Evolutionary conservation across 441 rosid genomes (phyloP), one percentile per base, ranked within the genome.

Genomic region (Mallotus japonicus): DNA sequence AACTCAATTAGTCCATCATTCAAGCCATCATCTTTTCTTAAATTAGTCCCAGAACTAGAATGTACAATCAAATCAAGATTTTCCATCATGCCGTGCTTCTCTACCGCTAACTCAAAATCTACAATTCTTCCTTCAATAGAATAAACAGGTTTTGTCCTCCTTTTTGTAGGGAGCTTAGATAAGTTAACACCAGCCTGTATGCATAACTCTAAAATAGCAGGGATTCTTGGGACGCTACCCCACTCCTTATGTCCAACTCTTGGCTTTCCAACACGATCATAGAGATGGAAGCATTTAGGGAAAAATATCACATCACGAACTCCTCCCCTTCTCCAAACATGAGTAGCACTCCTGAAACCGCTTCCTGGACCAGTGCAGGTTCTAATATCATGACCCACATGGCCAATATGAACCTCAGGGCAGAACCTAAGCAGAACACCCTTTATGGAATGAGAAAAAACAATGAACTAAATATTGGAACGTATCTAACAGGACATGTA

Each of bases 101-200:
- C 79, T 14, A 67, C 66, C 14, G 67, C 76, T 2, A 75, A 73
- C 73, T 89, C 90, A 65, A 91, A 90, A 78, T 89, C 97, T n/a
- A 88, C 90, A 24, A 90, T 89, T 58, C 97, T 77, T 70, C 97
- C 98, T 81, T 93, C 97, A 0, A 91, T 73, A 59, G 88, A 88
- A 70, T 88, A 91, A 1, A 91, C 92, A n/a, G 98, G 95, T 65
- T 83, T 91, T 1, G 88, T 79, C 84, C 98, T 87, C 74, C 95
- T 81, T 77, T 81, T 91, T 0, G 93, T 71, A 44, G 92, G 91
- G 79, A 79, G 84, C 57, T 84, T 89, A 70, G 83, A 85, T 8
- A 90, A 81, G 80, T 91, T 87, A 16, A 90, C 80, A 0, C 98
- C 97, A 17, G 96, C 92, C 78, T 93, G 97, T 69, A 89, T 76